Evolutionary conservation across 129 eudicot species (phyloP).

Genomic region (Arctium lappa): DNA sequence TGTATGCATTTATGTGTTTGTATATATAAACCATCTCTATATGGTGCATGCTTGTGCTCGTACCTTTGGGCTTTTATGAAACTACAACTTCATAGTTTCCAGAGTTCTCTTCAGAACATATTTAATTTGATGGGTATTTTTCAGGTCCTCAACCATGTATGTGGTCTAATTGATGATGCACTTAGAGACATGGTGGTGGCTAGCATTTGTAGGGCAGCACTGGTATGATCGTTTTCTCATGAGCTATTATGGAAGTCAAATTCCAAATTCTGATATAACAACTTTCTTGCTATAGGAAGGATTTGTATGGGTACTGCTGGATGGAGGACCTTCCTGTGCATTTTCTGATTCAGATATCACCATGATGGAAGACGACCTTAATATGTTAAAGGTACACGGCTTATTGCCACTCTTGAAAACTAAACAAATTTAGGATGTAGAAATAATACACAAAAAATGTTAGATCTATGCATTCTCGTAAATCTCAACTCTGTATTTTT

Average conservation of each 20-base stretch:
- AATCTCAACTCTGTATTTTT: neutral
- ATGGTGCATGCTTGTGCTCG: neutral
- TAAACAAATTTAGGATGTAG: neutral
- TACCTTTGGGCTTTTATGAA: neutral
- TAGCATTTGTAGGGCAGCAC: conserved; percentile 76
- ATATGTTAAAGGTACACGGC: conserved; percentile 59
- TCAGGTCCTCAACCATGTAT: conserved; percentile 73
- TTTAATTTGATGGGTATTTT: conserved; percentile 5
- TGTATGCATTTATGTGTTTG: neutral
- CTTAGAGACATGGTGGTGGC: conserved; percentile 83
- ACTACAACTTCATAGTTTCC: neutral
- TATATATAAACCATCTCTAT: neutral
- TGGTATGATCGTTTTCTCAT: conserved; percentile 42
- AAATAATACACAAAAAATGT: neutral
- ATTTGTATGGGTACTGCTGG: conserved; percentile 81
- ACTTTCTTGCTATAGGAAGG: conserved; percentile 60
- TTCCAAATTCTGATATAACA: conserved; percentile 16
- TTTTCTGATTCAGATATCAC: conserved; percentile 73
- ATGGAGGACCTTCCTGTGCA: conserved; percentile 97
- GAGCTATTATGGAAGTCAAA: neutral
- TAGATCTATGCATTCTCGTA: no score
- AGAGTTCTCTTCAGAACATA: neutral
- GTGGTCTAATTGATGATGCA: conserved; percentile 60
- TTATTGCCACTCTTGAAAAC: neutral
- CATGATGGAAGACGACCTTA: conserved; percentile 82